Evolutionary conservation across 495 filamentous ascomycete species (phyloP).

Genomic region (Haplographium delicatum): DNA sequence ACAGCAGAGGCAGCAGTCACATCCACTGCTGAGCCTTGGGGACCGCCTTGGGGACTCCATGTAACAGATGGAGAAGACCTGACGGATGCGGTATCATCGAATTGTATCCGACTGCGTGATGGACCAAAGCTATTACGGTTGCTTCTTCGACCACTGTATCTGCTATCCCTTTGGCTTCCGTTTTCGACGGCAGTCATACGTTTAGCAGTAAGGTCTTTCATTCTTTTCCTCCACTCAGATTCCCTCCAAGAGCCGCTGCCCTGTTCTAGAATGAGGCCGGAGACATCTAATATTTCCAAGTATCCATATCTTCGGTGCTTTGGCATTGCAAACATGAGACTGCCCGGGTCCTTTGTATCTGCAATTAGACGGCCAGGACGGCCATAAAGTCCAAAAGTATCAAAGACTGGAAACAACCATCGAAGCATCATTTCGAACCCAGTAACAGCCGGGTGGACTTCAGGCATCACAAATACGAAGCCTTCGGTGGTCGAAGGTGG

Average conservation of each 20-base stretch:
- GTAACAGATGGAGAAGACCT: slow-evolving; percentile 51
- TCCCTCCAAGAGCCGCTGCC: slow-evolving; percentile 80
- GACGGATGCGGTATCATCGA: slow-evolving; percentile 58
- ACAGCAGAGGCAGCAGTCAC: too few relatives aligned
- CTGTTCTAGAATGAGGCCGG: slow-evolving; percentile 66
- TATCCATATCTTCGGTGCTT: slow-evolving; percentile 85
- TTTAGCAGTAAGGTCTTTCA: slow-evolving; percentile 86
- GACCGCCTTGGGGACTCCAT: slow-evolving; percentile 25
- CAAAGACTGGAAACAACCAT: slow-evolving; percentile 90
- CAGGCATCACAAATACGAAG: slow-evolving; percentile 97
- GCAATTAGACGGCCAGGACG: slow-evolving; percentile 82
- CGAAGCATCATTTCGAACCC: slow-evolving; percentile 97
- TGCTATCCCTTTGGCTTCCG: slow-evolving; percentile 45
- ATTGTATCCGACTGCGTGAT: slow-evolving; percentile 45
- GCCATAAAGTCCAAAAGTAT: slow-evolving; percentile 89
- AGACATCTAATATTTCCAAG: slow-evolving; percentile 81
- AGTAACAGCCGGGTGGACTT: slow-evolving; percentile 80
- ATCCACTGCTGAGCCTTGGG: slow-evolving; percentile 23
- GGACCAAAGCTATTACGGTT: slow-evolving; percentile 60
- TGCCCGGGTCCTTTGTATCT: slow-evolving; percentile 76
- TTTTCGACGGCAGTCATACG: slow-evolving; percentile 59
- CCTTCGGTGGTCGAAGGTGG: slow-evolving; percentile 74
- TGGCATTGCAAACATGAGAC: slow-evolving; percentile 98
- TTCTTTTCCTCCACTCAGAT: slow-evolving; percentile 78
- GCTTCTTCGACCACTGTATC: slow-evolving; percentile 52